phyloP scores from a whole-genome alignment of 164 flowering plant genomes.

The Nelumbo lutea region DNA sequence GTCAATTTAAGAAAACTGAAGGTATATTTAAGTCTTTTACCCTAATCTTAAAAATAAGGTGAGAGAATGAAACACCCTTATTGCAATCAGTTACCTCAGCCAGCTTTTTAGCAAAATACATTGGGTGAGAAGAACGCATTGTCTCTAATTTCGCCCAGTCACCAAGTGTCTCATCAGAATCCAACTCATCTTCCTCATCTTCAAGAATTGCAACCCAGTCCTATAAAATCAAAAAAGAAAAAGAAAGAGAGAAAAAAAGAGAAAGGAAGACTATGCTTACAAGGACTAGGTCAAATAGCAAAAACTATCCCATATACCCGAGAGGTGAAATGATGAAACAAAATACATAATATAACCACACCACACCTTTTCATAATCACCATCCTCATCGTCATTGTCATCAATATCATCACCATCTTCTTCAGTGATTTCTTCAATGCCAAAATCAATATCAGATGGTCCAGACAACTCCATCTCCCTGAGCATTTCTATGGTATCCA shows the following conservation, averaged over 20 bases:
- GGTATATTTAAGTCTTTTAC: neutral
- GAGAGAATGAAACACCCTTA: neutral
- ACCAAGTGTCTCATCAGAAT: constrained; percentile 57
- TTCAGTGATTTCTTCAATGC: constrained; percentile 57
- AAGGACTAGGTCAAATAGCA: neutral
- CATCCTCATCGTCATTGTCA: constrained; percentile 43
- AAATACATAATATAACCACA: constrained; percentile 5
- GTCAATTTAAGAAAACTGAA: no score
- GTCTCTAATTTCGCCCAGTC: constrained; percentile 97
- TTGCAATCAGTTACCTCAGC: constrained; percentile 51
- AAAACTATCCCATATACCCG: neutral
- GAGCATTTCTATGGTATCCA: constrained; percentile 65
- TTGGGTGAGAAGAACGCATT: constrained; percentile 88
- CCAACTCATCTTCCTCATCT: constrained; percentile 57
- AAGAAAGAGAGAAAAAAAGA: neutral
- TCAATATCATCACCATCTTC: constrained; percentile 56
- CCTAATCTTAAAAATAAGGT: neutral
- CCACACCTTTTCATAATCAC: constrained; percentile 29
- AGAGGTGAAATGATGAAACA: neutral
- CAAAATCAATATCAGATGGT: constrained; percentile 60
- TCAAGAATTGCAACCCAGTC: constrained; percentile 74
- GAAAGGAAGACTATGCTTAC: neutral
- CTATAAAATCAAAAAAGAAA: constrained; percentile 29
- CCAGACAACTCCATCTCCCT: constrained; percentile 63
- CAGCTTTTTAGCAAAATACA: constrained; percentile 76